Percentiles rank a stretch among this genome's conserved stretches.
phyloP scores from a whole-genome alignment of 2,329 filamentous ascomycete species.

The Sporothrix protearum region DNA sequence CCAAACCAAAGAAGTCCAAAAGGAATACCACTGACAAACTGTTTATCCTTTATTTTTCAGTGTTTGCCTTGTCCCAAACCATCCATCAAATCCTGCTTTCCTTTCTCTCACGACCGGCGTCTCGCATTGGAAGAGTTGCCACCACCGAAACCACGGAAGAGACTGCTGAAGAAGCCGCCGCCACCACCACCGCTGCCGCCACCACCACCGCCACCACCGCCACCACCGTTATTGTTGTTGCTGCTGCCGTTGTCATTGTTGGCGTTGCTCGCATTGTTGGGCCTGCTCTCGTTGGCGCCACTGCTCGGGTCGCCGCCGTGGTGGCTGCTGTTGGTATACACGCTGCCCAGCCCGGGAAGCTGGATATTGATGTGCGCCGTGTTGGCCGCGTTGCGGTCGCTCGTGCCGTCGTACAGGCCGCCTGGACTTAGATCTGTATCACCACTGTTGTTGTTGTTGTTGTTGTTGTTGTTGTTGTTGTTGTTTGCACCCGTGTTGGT shows the following conservation, averaged over 20 bases:
- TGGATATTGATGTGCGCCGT: neutral
- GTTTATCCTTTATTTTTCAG: neutral
- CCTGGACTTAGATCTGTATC: neutral
- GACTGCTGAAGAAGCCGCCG: neutral
- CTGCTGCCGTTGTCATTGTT: neutral
- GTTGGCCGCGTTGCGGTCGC: neutral
- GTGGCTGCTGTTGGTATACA: neutral
- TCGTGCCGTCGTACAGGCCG: neutral
- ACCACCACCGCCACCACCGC: too few species aligned
- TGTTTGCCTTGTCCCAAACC: neutral
- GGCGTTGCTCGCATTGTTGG: neutral
- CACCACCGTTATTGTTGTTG: neutral
- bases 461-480: neutral
- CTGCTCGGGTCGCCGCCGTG: neutral
- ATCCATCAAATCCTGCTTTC: neutral
- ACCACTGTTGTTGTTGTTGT: neutral
- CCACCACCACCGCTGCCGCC: slow-evolving; percentile 6
- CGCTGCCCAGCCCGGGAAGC: neutral
- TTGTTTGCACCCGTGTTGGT: neutral
- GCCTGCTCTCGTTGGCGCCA: neutral
- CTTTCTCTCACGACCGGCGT: slow-evolving; percentile 11
- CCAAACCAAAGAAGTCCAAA: neutral
- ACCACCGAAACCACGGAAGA: neutral
- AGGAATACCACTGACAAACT: neutral
- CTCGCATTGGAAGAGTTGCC: slow-evolving; percentile 12